phyloP scores from a whole-genome alignment of 2,329 filamentous ascomycete genomes.

The Neonectria coccinea region DNA sequence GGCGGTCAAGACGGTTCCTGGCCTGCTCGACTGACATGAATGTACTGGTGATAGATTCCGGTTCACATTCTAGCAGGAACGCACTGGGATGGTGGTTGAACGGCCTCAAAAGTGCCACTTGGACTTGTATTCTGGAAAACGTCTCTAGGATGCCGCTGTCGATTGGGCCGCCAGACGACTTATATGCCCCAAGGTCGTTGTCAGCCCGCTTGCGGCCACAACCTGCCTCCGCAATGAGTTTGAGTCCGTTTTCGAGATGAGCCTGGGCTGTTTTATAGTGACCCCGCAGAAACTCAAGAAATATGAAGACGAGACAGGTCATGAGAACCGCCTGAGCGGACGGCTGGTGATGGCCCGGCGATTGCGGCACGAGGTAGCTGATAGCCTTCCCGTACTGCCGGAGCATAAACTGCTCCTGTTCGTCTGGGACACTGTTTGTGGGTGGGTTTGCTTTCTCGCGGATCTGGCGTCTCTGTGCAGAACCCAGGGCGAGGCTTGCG shows the following conservation, averaged over 20 bases:
- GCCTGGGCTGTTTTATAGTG: slow-evolving; percentile 51
- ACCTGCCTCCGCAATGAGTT: slow-evolving; percentile 47
- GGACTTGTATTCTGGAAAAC: slow-evolving; percentile 51
- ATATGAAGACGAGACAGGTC: slow-evolving; percentile 53
- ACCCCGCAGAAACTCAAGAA: slow-evolving; percentile 51
- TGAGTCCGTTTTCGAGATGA: slow-evolving; percentile 58
- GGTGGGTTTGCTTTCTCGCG: slow-evolving; percentile 1
- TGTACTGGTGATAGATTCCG: slow-evolving; percentile 12
- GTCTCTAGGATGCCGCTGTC: slow-evolving; percentile 47
- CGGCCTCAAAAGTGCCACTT: slow-evolving; percentile 41
- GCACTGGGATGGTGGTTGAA: slow-evolving; percentile 27
- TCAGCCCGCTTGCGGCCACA: background rate
- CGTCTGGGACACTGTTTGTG: slow-evolving; percentile 1
- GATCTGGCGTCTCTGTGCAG: slow-evolving; percentile 45
- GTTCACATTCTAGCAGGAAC: slow-evolving; percentile 15
- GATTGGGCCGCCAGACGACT: slow-evolving; percentile 56
- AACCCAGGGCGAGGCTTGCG: slow-evolving; percentile 53
- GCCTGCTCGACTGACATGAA: slow-evolving; percentile 23
- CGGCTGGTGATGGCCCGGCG: slow-evolving; percentile 36
- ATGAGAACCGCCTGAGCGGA: slow-evolving; percentile 53
- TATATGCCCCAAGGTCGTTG: slow-evolving; percentile 26
- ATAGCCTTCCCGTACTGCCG: slow-evolving; percentile 55
- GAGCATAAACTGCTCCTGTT: slow-evolving; percentile 42
- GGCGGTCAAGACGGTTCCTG: slow-evolving; percentile 33
- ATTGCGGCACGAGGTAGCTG: slow-evolving; percentile 48